Evolutionary conservation across 2,329 filamentous ascomycete genomes (phyloP).

Genomic region (Sordariomycetes sp.): DNA sequence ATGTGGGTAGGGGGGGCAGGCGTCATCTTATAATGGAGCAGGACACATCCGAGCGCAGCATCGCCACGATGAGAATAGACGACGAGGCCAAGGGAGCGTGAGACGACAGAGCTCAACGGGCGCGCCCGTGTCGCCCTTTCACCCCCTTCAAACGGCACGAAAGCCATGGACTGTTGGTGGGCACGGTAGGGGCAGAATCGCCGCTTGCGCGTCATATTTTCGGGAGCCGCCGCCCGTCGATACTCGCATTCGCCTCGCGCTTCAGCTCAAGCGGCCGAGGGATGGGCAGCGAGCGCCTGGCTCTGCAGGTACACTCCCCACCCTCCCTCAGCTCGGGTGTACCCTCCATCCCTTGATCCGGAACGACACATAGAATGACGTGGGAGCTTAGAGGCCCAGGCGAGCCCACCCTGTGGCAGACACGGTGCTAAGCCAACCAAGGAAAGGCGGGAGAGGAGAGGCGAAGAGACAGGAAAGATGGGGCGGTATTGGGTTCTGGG

Average conservation of each 20-base stretch:
- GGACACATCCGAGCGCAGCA: neutral
- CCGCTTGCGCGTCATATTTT: neutral
- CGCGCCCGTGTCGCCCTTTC: neutral
- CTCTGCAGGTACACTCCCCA: neutral
- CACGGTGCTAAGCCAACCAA: neutral
- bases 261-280: neutral
- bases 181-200: neutral
- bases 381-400: neutral
- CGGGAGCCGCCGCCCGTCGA: neutral
- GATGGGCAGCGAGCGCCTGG: neutral
- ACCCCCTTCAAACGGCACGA: too few relatives aligned
- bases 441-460: neutral
- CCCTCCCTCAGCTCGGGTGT: neutral
- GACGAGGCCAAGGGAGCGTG: neutral
- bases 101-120: neutral
- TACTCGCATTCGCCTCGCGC: neutral
- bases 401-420: neutral
- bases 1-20: neutral
- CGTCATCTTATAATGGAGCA: neutral
- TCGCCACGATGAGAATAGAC: neutral
- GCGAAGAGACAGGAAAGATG: neutral
- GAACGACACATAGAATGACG: neutral
- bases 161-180: neutral
- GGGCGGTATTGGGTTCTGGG: too few relatives aligned
- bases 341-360: neutral